Base-by-base conservation (phyloP, 2,329 filamentous ascomycete genomes). In the Piedraia hortae region DNA sequence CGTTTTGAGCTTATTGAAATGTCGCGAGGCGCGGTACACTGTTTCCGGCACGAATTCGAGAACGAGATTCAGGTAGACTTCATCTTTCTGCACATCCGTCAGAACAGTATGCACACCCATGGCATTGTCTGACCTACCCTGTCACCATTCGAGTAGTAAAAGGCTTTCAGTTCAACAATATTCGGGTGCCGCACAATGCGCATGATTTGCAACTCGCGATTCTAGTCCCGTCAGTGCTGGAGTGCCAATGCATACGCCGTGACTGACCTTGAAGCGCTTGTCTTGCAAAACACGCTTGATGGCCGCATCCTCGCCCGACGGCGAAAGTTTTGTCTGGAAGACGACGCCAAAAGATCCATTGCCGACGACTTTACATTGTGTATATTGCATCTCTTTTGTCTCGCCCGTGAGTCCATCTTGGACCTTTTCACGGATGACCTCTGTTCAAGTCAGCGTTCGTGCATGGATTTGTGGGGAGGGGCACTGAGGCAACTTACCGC, bases 1-100 rank as follows among this genome's bases (percentile, higher is more conserved):
- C 4, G 80, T 89, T 66, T 93, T 97, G 70, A 93, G 71, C 58
- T 97, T 97, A 61, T 88, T 93, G 62, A 97, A 97, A 54, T 91
- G 93, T 40, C 85, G 70, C 31, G 85, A 93, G 19, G 85, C 85
- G 41, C 85, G 70, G 50, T 97, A 97, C 22, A 97, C 85, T 7
- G 85, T 97, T 55, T 97, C 85, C 22, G 85, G 85, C 21, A 97
- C 85, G 40, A 78, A 97, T 47, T 97, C 85, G 47, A 93, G 77
- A 23, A 97, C 82, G 29, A 97, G 62, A 44, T 97, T 97, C 34
- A 97, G 68, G 48, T 93, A 97, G 16, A 97, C 85, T 53, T 97
- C 85, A 48, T 97, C 85, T 56, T 91, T 45, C 43, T 46, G 35
- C 31, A 35, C 35, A 28, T 35, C 37, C 26, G 41, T 42, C 37